phyloP scores from a whole-genome alignment of 1,284 basidiomycete species.

The Marasmius tenuissimus region DNA sequence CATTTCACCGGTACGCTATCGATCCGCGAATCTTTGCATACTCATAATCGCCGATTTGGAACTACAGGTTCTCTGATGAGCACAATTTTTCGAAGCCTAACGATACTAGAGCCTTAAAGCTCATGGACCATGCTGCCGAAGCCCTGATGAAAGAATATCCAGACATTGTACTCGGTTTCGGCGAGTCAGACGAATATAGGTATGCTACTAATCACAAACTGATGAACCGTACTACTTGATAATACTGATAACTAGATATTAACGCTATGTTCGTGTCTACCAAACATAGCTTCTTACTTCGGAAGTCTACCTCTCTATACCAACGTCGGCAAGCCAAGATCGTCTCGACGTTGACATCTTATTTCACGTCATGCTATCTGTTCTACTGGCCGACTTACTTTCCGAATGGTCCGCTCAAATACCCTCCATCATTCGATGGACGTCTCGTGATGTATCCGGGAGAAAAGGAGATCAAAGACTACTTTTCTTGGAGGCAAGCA shows the following conservation, averaged over 20 bases:
- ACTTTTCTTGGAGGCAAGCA: conserved; percentile 94
- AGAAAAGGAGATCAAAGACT: conserved; percentile 77
- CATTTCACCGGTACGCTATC: conserved; percentile 82
- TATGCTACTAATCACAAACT: conserved; percentile 29
- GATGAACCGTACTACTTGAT: not conserved
- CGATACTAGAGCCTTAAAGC: conserved; percentile 79
- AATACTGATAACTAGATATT: no score
- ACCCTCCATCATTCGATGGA: conserved; percentile 93
- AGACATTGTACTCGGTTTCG: conserved; percentile 87
- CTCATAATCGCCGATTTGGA: conserved; percentile 8
- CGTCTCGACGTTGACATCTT: conserved; percentile 83
- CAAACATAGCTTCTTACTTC: conserved; percentile 77
- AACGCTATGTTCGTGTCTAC: not conserved
- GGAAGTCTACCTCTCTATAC: conserved; percentile 75
- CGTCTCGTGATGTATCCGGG: conserved; percentile 86
- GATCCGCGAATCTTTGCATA: not conserved
- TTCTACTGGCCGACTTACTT: conserved; percentile 85
- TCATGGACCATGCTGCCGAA: conserved; percentile 93
- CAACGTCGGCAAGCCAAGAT: conserved; percentile 90
- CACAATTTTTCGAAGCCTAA: conserved; percentile 92
- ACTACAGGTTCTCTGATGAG: conserved; percentile 75
- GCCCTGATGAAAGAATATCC: conserved; percentile 81
- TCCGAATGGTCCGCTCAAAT: conserved; percentile 65
- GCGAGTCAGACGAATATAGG: conserved; percentile 98
- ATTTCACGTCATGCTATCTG: conserved; percentile 93